Evolutionary conservation across 164 flowering plant species (phyloP), one percentile per base, ranked within the genome.

Genomic region (Vitis rotundifolia): DNA sequence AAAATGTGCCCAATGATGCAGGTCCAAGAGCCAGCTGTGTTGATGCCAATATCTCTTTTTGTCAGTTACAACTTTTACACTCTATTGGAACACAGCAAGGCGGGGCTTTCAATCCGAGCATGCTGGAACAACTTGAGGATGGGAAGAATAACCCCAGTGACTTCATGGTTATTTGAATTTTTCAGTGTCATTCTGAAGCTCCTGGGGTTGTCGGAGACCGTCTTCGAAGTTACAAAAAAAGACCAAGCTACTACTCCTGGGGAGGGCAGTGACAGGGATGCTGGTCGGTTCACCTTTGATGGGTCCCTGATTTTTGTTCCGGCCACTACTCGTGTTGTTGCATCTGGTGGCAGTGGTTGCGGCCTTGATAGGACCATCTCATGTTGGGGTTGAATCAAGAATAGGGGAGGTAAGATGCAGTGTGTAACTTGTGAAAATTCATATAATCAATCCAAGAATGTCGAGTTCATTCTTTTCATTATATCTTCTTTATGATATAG

Each of bases 61-160:
- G 26, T 80, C 47, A 47, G 73, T 5, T 69, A 70, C 76, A 77
- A 79, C 65, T 11, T 79, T 5, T 49, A 70, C 60, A 67, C 74
- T 13, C 71, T 89, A 28, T 62, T n/a, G 1, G 89, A 90, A 52
- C 86, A 71, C 73, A 29, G 82, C 0, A 19, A 13, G 1, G 8
- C 29, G 0, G 82, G 85, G 9, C 61, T 67, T 2, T 73, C 91
- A 0, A 19, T 78, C 8, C 70, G 77, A 0, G 68, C 73, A n/a
- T 88, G 93, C 90, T 91, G 89, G 89, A 84, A 81, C 70, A 73
- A 68, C 68, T 79, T 80, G 13, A 74, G 80, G 61, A 83, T 82
- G 79, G 6, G 3, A 7, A 76, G 84, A 74, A 78, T 89, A 22
- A 61, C 0, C 11, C 18, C 83, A 1, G 19, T 67, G 2, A 75